Evolutionary conservation across 1,284 basidiomycete genomes (phyloP).

Genomic region (Singerocomus rubriflavus): DNA sequence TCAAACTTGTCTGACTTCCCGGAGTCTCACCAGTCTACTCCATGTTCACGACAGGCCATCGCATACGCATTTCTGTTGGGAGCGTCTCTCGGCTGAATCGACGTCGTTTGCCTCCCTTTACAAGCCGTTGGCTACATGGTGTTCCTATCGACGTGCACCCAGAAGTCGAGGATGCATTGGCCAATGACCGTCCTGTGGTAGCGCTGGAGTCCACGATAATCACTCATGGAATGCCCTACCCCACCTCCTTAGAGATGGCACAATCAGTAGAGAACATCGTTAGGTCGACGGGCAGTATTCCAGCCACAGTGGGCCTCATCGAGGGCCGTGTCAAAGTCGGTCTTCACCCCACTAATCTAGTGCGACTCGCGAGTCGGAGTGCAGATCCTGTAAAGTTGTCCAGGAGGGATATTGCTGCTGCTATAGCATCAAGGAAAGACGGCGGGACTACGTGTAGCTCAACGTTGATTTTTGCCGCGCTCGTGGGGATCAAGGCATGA

Average conservation of each 20-base stretch:
- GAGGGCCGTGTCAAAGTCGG: slow-evolving; percentile 87
- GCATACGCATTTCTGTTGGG: slow-evolving; percentile 4
- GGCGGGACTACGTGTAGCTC: slow-evolving; percentile 93
- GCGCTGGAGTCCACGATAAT: slow-evolving; percentile 89
- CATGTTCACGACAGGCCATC: slow-evolving; percentile 21
- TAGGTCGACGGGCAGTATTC: slow-evolving; percentile 72
- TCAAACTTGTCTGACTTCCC: not conserved
- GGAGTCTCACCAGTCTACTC: not conserved
- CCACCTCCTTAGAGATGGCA: slow-evolving; percentile 75
- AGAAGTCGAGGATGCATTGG: slow-evolving; percentile 77
- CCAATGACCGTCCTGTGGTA: slow-evolving; percentile 56
- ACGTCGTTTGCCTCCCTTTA: slow-evolving; percentile 6
- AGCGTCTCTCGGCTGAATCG: slow-evolving; percentile 7
- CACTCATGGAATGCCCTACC: slow-evolving; percentile 88
- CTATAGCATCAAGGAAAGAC: slow-evolving; percentile 64
- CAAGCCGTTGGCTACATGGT: slow-evolving; percentile 5
- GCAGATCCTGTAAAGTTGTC: slow-evolving; percentile 74
- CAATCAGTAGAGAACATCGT: slow-evolving; percentile 76
- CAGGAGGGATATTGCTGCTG: slow-evolving; percentile 81
- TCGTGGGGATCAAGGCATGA: slow-evolving; percentile 79
- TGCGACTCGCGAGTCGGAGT: slow-evolving; percentile 63
- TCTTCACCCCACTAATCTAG: slow-evolving; percentile 63
- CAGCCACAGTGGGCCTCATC: slow-evolving; percentile 90
- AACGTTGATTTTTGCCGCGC: slow-evolving; percentile 78
- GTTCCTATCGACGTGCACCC: slow-evolving; percentile 68